A percentile compares a stretch with the other conserved stretches of the same genome.
Conservation (phyloP, 495 filamentous ascomycete genomes). For the Lepraria neglecta region DNA sequence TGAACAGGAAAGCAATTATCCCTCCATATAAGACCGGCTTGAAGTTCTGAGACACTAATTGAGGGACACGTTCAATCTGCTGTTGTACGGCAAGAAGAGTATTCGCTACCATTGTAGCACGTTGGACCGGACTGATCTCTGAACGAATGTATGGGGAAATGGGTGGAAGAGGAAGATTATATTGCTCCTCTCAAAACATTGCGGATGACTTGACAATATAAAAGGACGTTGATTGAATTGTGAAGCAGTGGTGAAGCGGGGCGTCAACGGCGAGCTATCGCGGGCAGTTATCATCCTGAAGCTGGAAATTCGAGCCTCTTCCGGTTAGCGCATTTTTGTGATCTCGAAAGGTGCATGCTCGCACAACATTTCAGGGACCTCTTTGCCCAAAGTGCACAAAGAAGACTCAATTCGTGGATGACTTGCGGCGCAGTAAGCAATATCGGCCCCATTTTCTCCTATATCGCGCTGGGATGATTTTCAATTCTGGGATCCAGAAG, state of each 20-base stretch:
- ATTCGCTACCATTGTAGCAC: conserved; percentile 1
- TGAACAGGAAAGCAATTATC: conserved; percentile 12
- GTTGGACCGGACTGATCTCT: not conserved
- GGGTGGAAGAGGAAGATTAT: not conserved
- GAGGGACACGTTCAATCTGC: not conserved
- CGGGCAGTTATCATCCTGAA: conserved; percentile 6
- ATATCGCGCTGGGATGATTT: conserved; percentile 60
- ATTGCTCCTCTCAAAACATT: not conserved
- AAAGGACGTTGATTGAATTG: not conserved
- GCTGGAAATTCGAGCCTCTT: conserved; percentile 23
- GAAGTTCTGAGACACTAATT: conserved; percentile 1
- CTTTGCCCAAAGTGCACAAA: conserved; percentile 3
- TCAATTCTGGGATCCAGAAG: conserved; percentile 74
- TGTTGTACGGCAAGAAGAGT: not conserved
- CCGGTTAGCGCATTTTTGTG: conserved; percentile 16
- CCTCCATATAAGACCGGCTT: conserved; percentile 16
- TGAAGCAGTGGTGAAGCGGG: not conserved
- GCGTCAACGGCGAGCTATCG: conserved; percentile 1
- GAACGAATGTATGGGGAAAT: not conserved
- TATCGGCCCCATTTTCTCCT: conserved; percentile 74
- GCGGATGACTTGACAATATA: not conserved
- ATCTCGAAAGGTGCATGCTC: not conserved
- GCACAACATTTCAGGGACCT: not conserved
- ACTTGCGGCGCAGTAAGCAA: conserved; percentile 61
- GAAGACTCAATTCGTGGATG: not conserved